These are phyloP conservation scores for Apiospora saccharicola DNA, from an alignment of 2,329 filamentous ascomycete species.

Conservation along the genomic window DNA sequence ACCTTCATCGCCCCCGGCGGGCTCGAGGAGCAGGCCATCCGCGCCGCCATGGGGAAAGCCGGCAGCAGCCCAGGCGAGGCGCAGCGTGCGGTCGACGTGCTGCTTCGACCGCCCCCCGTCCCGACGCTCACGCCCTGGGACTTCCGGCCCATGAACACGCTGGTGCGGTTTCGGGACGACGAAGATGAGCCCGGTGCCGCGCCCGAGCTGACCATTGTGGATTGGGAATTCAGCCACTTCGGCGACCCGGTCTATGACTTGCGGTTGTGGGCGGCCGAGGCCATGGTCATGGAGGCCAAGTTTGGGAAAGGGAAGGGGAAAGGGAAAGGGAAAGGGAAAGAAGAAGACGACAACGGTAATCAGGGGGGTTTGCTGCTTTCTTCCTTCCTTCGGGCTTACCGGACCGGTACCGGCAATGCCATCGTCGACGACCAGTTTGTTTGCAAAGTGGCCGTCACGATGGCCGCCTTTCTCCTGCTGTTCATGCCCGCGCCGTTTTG, in stretches of 20 bases:
- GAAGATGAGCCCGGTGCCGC: neutral
- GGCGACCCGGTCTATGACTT: neutral
- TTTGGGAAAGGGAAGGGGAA: neutral
- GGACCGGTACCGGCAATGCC: neutral
- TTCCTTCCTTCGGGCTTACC: neutral
- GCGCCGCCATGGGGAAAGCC: neutral
- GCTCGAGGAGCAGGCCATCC: neutral
- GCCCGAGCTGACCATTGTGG: neutral
- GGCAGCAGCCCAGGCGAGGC: neutral
- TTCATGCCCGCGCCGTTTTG: conserved; percentile 3
- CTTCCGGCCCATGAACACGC: conserved; percentile 28
- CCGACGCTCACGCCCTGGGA: conserved; percentile 24
- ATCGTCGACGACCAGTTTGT: neutral
- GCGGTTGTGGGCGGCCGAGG: neutral
- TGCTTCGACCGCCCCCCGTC: conserved; percentile 4
- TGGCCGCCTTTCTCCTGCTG: neutral
- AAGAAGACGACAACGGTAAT: neutral
- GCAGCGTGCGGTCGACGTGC: neutral
- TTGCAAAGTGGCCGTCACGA: neutral
- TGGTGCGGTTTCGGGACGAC: neutral
- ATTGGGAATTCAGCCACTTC: neutral
- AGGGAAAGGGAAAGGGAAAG: too few relatives aligned
- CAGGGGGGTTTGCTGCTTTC: neutral
- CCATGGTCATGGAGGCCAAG: neutral
- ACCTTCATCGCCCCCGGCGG: neutral